Base-by-base conservation (phyloP, 2,329 filamentous ascomycete genomes). In the Penicillium sp. region DNA sequence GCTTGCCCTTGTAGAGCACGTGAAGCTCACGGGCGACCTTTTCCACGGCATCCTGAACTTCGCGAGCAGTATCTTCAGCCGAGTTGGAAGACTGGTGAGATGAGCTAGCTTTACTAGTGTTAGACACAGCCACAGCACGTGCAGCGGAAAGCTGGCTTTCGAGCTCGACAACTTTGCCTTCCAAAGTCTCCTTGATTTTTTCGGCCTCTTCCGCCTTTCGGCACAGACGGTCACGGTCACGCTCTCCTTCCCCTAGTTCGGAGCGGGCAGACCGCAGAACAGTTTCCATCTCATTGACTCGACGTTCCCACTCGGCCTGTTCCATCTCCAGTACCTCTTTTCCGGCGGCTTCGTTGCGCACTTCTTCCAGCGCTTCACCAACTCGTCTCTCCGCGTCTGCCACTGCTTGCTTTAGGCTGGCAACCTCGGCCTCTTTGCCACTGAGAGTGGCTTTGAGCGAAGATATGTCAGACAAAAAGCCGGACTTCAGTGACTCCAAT, bases 1-100 rank as follows among this genome's bases (percentile, higher is more conserved):
- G 94, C 78, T 99, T 99, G 71, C 89, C 87, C 79, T 97, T 97
- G 83, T 99, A 99, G 12, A 96, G 83, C 0, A 88, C 83, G 73
- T 99, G 94, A 41, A 99, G 83, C 71, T 99, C 94, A 31, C 91
- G 85, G n/a, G 93, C 93, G 41, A 97, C 92, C 64, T 93, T 91
- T 75, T 96, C 91, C 23, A 93, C 89, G 1, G 89, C 89, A 44
- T 90, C 82, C 70, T 97, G 93, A 49, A 96, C 89, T 63, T 96
- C 91, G 39, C 79, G 75, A 42, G 77, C 80, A 35, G 82, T 78
- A 27, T 82, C 77, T 48, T 80, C 73, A 9, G 71, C 63, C 2
- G 70, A 66, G 73, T 64, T 82, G 73, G 66, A 81, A 71, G 44
- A 23, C 19, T 52, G 75, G 68, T 38, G 56, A 41, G 53, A 63